phyloP scores from a whole-genome alignment of 352 stramenopile genomes.

The Pythium myriotylum region DNA sequence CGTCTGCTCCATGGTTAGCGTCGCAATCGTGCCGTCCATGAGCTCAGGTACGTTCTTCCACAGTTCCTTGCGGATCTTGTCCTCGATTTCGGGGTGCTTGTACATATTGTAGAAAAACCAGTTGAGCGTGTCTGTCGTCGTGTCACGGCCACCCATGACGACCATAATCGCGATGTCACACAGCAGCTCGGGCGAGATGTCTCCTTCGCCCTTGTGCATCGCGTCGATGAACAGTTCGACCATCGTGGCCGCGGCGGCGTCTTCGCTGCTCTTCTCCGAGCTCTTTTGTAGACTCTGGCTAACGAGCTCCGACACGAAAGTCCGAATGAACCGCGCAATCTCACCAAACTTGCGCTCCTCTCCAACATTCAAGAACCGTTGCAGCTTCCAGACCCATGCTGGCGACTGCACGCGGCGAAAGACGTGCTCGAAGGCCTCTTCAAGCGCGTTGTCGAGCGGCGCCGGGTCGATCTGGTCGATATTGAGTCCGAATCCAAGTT shows the following conservation, averaged over 20 bases:
- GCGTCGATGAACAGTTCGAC: slow-evolving; percentile 29
- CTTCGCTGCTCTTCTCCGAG: not conserved
- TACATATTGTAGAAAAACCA: slow-evolving; percentile 52
- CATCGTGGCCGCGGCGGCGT: slow-evolving; percentile 15
- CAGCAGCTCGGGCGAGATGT: slow-evolving; percentile 30
- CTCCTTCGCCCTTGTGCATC: slow-evolving; percentile 17
- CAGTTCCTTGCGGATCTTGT: slow-evolving; percentile 31
- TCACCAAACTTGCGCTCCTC: slow-evolving; percentile 17
- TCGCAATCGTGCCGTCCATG: slow-evolving; percentile 7
- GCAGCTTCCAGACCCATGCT: slow-evolving; percentile 24
- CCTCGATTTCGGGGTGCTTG: slow-evolving; percentile 34
- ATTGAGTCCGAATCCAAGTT: slow-evolving; percentile 28
- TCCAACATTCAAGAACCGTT: slow-evolving; percentile 17
- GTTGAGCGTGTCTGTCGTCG: slow-evolving; percentile 43
- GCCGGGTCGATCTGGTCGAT: slow-evolving; percentile 16
- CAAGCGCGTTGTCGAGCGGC: slow-evolving; percentile 16
- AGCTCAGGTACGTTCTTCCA: slow-evolving; percentile 24
- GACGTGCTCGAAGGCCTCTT: slow-evolving; percentile 10
- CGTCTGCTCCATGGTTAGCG: slow-evolving; percentile 23
- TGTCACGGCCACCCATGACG: slow-evolving; percentile 54
- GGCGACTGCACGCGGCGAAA: slow-evolving; percentile 10
- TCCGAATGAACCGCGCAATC: slow-evolving; percentile 6
- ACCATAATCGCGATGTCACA: slow-evolving; percentile 54
- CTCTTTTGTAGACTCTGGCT: slow-evolving; percentile 13
- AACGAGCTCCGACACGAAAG: slow-evolving; percentile 15